Evolutionary conservation across 2,329 filamentous ascomycete genomes (phyloP).

Genomic region (Aspergillus sp.): DNA sequence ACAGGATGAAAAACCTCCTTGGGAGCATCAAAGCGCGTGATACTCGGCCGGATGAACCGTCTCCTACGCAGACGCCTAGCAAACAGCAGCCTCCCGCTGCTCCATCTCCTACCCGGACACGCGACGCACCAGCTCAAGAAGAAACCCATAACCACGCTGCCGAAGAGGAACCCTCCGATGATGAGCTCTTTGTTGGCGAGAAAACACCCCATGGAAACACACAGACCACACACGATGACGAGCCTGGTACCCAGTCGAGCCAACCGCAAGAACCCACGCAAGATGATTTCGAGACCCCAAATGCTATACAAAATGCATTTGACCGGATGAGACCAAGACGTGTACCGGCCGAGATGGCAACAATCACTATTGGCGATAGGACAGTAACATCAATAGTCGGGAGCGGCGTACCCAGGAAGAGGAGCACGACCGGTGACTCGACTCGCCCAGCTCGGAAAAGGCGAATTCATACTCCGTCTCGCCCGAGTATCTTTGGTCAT

Average conservation of each 20-base stretch:
- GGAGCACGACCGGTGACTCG: constrained; percentile 26
- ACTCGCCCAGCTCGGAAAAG: constrained; percentile 36
- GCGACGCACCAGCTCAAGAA: not conserved
- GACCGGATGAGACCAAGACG: constrained; percentile 66
- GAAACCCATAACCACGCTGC: not conserved
- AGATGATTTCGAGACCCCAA: constrained; percentile 34
- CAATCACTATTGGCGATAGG: constrained; percentile 70
- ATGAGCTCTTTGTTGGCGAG: constrained; percentile 8
- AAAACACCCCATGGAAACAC: not conserved
- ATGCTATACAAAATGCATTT: constrained; percentile 60
- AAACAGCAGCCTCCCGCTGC: not conserved
- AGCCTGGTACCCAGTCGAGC: constrained; percentile 5
- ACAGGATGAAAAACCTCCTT: constrained; percentile 25
- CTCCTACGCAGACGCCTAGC: constrained; percentile 1
- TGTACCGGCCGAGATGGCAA: constrained; percentile 63
- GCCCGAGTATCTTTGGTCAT: constrained; percentile 43
- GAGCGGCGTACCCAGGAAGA: constrained; percentile 45
- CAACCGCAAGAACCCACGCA: not conserved
- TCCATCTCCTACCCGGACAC: not conserved
- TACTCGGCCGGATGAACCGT: constrained; percentile 15
- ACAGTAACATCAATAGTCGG: constrained; percentile 68
- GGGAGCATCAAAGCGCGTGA: constrained; percentile 22
- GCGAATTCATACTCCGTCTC: constrained; percentile 38
- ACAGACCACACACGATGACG: constrained; percentile 7
- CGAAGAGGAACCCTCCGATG: constrained; percentile 5